Conservation (phyloP, 2,329 filamentous ascomycete species). For the Fusarium solani-melongenae region DNA sequence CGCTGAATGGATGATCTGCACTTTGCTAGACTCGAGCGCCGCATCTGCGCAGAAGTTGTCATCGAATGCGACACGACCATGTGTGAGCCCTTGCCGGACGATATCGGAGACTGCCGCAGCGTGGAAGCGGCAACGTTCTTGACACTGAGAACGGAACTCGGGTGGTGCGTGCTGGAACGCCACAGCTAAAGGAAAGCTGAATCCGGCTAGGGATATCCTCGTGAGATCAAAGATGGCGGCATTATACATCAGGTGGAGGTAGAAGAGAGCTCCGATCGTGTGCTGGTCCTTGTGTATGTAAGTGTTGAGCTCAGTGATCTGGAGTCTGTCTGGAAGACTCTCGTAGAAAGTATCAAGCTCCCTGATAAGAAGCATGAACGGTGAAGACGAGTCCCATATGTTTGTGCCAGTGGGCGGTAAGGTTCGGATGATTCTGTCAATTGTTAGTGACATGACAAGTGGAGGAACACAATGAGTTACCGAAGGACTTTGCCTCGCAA, state of each 20-base stretch:
- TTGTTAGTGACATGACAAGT: neutral
- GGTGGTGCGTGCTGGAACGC: neutral
- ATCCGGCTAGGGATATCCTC: slow-evolving; percentile 5
- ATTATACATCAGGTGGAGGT: slow-evolving; percentile 4
- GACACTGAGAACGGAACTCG: neutral
- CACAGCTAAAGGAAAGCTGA: slow-evolving; percentile 6
- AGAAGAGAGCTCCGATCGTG: slow-evolving; percentile 1
- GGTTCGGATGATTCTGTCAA: neutral
- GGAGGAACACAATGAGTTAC: neutral
- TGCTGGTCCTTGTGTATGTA: slow-evolving; percentile 7
- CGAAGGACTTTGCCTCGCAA: neutral
- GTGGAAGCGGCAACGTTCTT: slow-evolving; percentile 5
- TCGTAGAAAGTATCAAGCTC: neutral
- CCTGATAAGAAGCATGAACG: neutral
- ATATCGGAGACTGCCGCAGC: neutral
- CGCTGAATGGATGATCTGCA: neutral
- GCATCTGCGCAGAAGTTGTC: neutral
- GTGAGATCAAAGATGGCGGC: slow-evolving; percentile 14
- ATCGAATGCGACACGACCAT: neutral
- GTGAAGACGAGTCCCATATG: neutral
- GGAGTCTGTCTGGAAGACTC: neutral
- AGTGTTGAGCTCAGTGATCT: neutral
- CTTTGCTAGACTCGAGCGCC: neutral
- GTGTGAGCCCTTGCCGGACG: neutral
- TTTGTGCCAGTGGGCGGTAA: neutral